A percentile compares a stretch with the other conserved stretches of the same genome.
These are phyloP conservation scores for Geotrichum fermentans DNA, from an alignment of 1,139 yeast genomes.

Conservation along the genomic window DNA sequence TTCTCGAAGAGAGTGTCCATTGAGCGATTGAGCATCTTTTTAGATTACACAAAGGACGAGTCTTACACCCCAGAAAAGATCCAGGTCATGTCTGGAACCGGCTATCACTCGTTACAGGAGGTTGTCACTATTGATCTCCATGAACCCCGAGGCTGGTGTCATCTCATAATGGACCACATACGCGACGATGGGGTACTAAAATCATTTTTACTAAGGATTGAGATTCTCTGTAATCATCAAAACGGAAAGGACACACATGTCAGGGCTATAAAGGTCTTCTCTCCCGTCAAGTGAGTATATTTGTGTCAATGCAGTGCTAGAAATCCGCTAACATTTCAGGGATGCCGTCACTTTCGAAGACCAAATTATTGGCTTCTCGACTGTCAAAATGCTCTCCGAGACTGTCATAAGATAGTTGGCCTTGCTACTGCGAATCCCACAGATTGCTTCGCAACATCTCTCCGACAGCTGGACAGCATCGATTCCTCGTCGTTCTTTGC, in stretches of 20 bases:
- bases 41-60: constrained; percentile 68
- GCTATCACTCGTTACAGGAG: constrained; percentile 75
- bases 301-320: constrained; percentile 5
- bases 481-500: neutral
- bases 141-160: constrained; percentile 85
- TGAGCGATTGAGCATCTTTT: constrained; percentile 65
- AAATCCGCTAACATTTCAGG: constrained; percentile 26
- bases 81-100: constrained; percentile 72
- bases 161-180: constrained; percentile 59
- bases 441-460: neutral
- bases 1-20: constrained; percentile 75
- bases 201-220: constrained; percentile 65
- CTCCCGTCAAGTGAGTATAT: constrained; percentile 37
- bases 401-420: constrained; percentile 36
- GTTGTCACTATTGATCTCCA: constrained; percentile 62
- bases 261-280: constrained; percentile 59
- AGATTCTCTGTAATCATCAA: constrained; percentile 80
- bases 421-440: neutral
- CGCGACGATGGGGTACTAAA: constrained; percentile 54
- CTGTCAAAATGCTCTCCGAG: constrained; percentile 36
- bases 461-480: no score
- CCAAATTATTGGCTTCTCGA: constrained; percentile 34
- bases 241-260: constrained; percentile 95
- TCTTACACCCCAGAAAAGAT: constrained; percentile 85
- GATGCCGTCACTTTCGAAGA: constrained; percentile 26